Evolutionary conservation across 805 yeast species (phyloP), one percentile per base, ranked within the genome.

Genomic region (Cyberlindnera americana): DNA sequence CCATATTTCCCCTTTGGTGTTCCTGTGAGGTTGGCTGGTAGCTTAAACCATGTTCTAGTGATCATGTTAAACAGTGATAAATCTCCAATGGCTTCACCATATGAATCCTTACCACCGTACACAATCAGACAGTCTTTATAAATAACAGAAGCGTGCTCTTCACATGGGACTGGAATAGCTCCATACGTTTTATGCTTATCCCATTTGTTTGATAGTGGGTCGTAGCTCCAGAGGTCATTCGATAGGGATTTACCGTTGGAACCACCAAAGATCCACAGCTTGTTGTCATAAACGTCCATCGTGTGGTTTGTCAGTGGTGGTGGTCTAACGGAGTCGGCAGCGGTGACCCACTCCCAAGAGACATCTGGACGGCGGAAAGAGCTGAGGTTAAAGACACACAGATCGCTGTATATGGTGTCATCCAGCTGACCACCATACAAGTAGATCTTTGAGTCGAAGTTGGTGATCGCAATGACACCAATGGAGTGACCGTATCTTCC

Each of bases 401-500:
- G 64, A 60, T 93, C 98, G 60, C 83, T 81, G 63, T 86, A 90
- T 51, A 74, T 75, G 14, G 78, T 78, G 50, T 83, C 86, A 60
- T 89, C 93, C 48, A 90, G 74, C 62, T 91, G 97, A 42, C 99
- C 99, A 41, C 99, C 99, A 65, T 88, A 93, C 5, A 93, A 70
- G 60, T 81, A 93, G 34, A 93, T 69, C 38, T 69, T 70, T 0
- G 78, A 69, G 50, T 75, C 77, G 52, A 70, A 69, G 48, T 80
- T 78, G 14, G 75, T 69, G 28, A 76, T 73, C 14, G 81, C 73
- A 38, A 89, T 78, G 19, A 87, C 91, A 1, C 84, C 79, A 40
- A 93, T 75, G 34, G 95, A 80, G 62, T 91, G 97, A 12, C 99
- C 99, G 61, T 93, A 93, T 46, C 99, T 74, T 2, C 98, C 99